These are phyloP conservation scores for Adenanthera pavonina DNA, from an alignment of 306 rosid species.

Conservation along the genomic window DNA sequence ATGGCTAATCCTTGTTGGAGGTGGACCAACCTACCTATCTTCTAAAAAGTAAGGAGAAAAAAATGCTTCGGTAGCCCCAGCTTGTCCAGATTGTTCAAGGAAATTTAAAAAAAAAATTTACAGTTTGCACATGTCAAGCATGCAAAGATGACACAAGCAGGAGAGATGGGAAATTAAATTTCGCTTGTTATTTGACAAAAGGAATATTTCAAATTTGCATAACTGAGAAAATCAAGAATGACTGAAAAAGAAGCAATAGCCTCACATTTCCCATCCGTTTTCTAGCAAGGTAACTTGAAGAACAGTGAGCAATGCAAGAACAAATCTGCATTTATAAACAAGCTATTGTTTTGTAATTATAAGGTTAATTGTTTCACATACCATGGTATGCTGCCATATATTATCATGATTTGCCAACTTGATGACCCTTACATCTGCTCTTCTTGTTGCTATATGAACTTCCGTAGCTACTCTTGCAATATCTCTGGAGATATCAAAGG, in stretches of 20 bases:
- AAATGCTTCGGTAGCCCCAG: too few species aligned
- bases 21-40: not conserved
- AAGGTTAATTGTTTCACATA: not conserved
- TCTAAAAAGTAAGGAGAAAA: not conserved
- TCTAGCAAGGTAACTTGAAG: not conserved
- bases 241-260: not conserved
- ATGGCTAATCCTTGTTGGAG: not conserved
- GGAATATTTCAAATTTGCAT: not conserved
- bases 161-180: not conserved
- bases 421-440: slow-evolving; percentile 27
- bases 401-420: slow-evolving; percentile 28
- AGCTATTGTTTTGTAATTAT: not conserved
- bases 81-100: not conserved
- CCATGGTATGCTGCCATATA: slow-evolving; percentile 45
- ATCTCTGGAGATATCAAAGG: slow-evolving; percentile 47
- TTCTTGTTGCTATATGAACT: slow-evolving; percentile 41
- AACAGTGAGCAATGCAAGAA: not conserved
- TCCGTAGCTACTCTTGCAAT: slow-evolving; percentile 43
- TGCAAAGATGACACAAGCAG: not conserved
- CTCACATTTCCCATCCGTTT: too few species aligned
- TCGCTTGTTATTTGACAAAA: too few species aligned
- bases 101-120: not conserved
- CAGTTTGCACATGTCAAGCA: too few species aligned
- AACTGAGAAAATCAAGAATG: not conserved
- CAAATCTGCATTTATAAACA: not conserved